Evolutionary conservation across 768 basidiomycete genomes (phyloP).

Genomic region (Panus rudis): DNA sequence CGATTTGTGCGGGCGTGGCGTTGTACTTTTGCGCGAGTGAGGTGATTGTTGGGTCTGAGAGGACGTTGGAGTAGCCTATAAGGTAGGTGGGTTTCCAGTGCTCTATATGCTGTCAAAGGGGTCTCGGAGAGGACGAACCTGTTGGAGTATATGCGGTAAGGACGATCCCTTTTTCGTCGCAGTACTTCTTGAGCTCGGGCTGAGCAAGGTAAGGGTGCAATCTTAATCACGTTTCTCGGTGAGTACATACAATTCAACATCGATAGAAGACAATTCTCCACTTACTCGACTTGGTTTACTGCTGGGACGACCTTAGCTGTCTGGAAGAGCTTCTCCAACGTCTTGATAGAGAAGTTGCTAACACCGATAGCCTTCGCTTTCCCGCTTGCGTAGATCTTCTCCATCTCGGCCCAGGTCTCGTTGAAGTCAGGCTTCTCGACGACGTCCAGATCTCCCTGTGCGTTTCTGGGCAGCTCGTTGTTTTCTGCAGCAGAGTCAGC

Average conservation of each 20-base stretch:
- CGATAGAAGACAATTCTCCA: background rate
- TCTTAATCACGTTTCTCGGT: constrained; percentile 16
- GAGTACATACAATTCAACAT: background rate
- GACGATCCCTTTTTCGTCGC: constrained; percentile 37
- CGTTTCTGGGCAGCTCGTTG: constrained; percentile 19
- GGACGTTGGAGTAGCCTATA: constrained; percentile 36
- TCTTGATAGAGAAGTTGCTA: constrained; percentile 55
- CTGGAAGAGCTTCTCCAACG: constrained; percentile 23
- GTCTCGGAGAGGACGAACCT: constrained; percentile 27
- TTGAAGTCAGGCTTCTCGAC: constrained; percentile 26
- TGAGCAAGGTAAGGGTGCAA: constrained; percentile 44
- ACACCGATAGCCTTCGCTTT: constrained; percentile 48
- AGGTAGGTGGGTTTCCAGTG: constrained; percentile 1
- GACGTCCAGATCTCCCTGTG: constrained; percentile 29
- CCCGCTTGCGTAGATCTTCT: constrained; percentile 39
- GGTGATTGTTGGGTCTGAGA: constrained; percentile 37
- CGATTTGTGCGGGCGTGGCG: constrained; percentile 39
- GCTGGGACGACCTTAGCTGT: constrained; percentile 28
- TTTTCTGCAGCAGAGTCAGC: background rate
- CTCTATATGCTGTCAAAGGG: constrained; percentile 34
- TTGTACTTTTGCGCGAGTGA: constrained; percentile 42
- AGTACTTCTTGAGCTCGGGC: constrained; percentile 37
- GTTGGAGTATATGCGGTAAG: constrained; percentile 43
- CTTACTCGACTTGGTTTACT: constrained; percentile 30
- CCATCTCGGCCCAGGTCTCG: constrained; percentile 44